Percentiles rank a stretch among this genome's conserved stretches.
Evolutionary conservation across 148 eudicot species (phyloP).

Genomic region (Amaranthus palmeri): DNA sequence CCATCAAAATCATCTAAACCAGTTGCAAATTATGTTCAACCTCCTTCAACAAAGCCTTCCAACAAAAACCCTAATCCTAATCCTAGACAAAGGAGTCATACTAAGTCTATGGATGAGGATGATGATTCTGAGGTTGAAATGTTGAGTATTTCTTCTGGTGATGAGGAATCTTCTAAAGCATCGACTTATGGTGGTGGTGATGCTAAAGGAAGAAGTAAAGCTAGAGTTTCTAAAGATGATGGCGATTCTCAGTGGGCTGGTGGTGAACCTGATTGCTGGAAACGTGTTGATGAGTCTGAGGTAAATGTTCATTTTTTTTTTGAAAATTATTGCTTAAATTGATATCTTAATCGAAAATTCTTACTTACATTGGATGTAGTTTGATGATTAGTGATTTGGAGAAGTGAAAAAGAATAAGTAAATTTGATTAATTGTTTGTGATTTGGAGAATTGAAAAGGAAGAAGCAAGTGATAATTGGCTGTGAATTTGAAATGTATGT

Average conservation of each 20-base stretch:
- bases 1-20: slow-evolving; percentile 43
- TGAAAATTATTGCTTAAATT: no score
- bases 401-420: no score
- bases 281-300: slow-evolving; percentile 89
- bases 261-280: slow-evolving; percentile 85
- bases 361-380: not conserved
- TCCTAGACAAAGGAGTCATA: slow-evolving; percentile 21
- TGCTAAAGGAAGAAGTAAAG: slow-evolving; percentile 20
- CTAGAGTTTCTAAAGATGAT: slow-evolving; percentile 41
- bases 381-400: not conserved
- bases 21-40: slow-evolving; percentile 69
- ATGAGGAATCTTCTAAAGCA: slow-evolving; percentile 62
- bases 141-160: slow-evolving; percentile 92
- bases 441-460: no score
- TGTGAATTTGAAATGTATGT: no score
- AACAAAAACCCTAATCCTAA: slow-evolving; percentile 25
- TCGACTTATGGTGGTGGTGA: slow-evolving; percentile 30
- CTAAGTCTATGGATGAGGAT: slow-evolving; percentile 61
- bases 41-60: slow-evolving; percentile 32
- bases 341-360: no score
- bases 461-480: no score
- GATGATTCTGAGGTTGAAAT: slow-evolving; percentile 93
- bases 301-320: slow-evolving; percentile 27
- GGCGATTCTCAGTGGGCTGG: slow-evolving; percentile 64
- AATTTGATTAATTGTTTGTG: no score